phyloP scores from a whole-genome alignment of 371 early-diverging fungal species.

The Mucor velutinosus region DNA sequence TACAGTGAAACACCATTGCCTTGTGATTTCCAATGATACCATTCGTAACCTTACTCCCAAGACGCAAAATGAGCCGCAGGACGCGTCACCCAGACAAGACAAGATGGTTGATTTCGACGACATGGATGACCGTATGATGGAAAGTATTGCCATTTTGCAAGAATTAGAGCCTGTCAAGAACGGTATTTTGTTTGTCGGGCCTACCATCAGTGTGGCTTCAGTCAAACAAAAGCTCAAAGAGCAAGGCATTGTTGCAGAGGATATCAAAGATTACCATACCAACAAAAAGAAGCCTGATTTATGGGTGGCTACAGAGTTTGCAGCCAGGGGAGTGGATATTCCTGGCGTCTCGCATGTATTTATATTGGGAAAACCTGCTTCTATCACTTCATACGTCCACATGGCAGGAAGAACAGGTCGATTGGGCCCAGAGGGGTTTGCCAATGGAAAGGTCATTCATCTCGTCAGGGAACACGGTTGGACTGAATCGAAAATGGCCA shows the following conservation, averaged over 20 bases:
- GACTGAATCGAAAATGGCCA: constrained; percentile 36
- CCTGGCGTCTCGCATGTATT: constrained; percentile 85
- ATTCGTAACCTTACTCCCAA: constrained; percentile 52
- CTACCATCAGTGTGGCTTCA: constrained; percentile 27
- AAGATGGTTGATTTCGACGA: constrained; percentile 45
- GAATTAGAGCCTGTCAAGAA: constrained; percentile 51
- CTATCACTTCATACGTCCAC: constrained; percentile 72
- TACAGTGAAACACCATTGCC: constrained; percentile 56
- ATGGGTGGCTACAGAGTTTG: constrained; percentile 76
- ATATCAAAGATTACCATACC: constrained; percentile 29
- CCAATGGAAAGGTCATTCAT: constrained; percentile 61
- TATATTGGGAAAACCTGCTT: constrained; percentile 71
- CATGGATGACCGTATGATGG: constrained; percentile 67
- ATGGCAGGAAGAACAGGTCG: constrained; percentile 86
- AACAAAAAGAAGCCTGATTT: constrained; percentile 17
- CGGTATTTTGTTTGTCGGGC: constrained; percentile 65
- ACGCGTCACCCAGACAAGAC: constrained; percentile 1
- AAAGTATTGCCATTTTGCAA: constrained; percentile 55
- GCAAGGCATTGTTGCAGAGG: constrained; percentile 25
- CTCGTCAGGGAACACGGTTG: constrained; percentile 53
- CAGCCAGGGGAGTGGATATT: constrained; percentile 88
- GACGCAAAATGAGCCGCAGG: neutral
- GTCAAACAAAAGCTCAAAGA: constrained; percentile 31
- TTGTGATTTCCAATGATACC: constrained; percentile 51
- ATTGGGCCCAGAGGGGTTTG: constrained; percentile 45